Evolutionary conservation across 2,329 filamentous ascomycete species (phyloP).

Genomic region (Trichoderma polysporum): DNA sequence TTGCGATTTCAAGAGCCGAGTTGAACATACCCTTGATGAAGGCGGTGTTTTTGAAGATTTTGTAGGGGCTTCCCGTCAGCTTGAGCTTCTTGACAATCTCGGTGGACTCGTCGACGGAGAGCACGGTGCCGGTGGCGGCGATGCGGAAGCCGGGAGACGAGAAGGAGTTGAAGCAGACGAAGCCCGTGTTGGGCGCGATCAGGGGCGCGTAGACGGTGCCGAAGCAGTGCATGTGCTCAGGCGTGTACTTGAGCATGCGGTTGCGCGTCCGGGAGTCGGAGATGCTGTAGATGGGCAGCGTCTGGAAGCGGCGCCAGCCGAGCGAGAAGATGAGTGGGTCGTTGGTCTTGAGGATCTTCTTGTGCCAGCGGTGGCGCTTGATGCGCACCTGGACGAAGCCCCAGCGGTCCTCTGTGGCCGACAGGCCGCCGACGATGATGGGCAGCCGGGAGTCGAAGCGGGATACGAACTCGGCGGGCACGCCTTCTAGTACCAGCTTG

Average conservation of each 20-base stretch:
- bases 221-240: conserved; percentile 99
- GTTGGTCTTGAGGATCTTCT: conserved; percentile 97
- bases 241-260: conserved; percentile 98
- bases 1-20: conserved; percentile 88
- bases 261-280: conserved; percentile 91
- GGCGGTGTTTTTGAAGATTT: conserved; percentile 98
- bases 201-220: conserved; percentile 93
- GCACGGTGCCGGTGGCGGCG: conserved; percentile 87
- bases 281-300: conserved; percentile 88
- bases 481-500: conserved; percentile 82
- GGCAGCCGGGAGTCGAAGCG: conserved; percentile 81
- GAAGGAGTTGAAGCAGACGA: conserved; percentile 89
- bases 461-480: conserved; percentile 85
- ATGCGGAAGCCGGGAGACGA: conserved; percentile 89
- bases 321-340: conserved; percentile 96
- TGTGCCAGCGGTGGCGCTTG: conserved; percentile 98
- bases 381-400: conserved; percentile 94
- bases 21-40: conserved; percentile 99
- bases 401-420: conserved; percentile 90
- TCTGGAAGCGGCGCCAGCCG: conserved; percentile 94
- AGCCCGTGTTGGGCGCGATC: conserved; percentile 92
- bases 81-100: conserved; percentile 99
- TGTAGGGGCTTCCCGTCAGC: conserved; percentile 87
- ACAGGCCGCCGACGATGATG: conserved; percentile 86
- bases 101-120: conserved; percentile 90